Evolutionary conservation across 805 yeast species (phyloP), one percentile per base, ranked within the genome.

Genomic region (Candida ipomoeae): DNA sequence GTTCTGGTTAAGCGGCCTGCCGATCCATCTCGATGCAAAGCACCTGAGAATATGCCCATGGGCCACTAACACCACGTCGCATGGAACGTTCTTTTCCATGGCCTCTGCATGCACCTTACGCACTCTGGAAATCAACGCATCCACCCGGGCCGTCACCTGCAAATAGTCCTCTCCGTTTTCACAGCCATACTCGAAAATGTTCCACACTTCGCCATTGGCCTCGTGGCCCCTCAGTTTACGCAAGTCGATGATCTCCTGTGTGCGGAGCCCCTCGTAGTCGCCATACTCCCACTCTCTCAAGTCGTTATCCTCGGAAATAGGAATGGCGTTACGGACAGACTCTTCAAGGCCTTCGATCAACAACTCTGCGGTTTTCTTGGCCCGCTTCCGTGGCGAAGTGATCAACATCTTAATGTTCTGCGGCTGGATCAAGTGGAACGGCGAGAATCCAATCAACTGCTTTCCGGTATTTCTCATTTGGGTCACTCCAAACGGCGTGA

Each of bases 231-330:
- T 75, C 29, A 69, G 59, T 26, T 70, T 69, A 64, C 96, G 80
- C 56, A 81, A 67, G 13, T 73, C 79, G 40, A 77, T 70, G 65
- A 91, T 89, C 60, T 91, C 81, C 6, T 70, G 65, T 1, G 96
- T 86, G 50, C 77, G 64, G 57, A 83, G 67, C 5, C 98, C 98
- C 73, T 92, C 98, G 66, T 92, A 92, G 62, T 88, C 94, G 58
- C 98, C 98, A 62, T 92, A 92, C 57, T 89, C 95, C 97, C 97
- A 92, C 69, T 92, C 98, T 59, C 94, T 79, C 45, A 90, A 68
- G 60, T 89, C 90, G 44, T 87, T 82, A 55, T 83, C 85, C 18
- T 58, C 62, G 50, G 72, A 68, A 40, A 77, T 60, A 7, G 76
- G 70, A 44, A 84, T 75, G 6, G 66, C 55, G 8, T 72, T 55